These are phyloP conservation scores for Syncephalastrum racemosum DNA, from an alignment of 371 early-diverging fungal genomes.

Conservation along the genomic window DNA sequence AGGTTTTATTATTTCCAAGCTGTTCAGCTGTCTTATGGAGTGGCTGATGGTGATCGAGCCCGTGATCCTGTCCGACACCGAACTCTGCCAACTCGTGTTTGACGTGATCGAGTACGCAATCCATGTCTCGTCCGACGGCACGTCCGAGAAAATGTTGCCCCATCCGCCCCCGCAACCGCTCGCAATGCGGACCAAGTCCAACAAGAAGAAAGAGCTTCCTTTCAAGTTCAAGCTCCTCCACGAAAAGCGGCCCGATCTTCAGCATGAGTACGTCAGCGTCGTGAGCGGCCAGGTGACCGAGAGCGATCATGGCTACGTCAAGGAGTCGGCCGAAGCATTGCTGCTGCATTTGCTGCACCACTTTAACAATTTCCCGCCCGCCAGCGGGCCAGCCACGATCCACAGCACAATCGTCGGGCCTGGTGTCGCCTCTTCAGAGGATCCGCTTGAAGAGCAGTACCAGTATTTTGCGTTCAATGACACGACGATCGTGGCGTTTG, in stretches of 20 bases:
- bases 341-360: constrained; percentile 54
- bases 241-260: constrained; percentile 40
- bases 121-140: constrained; percentile 44
- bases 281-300: constrained; percentile 24
- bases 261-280: constrained; percentile 22
- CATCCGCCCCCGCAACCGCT: constrained; percentile 50
- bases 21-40: constrained; percentile 71
- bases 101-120: constrained; percentile 70
- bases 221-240: constrained; percentile 44
- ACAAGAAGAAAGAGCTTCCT: constrained; percentile 36
- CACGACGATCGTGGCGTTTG: constrained; percentile 57
- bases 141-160: constrained; percentile 53
- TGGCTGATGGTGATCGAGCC: constrained; percentile 78
- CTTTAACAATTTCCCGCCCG: constrained; percentile 56
- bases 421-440: constrained; percentile 37
- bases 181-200: constrained; percentile 10
- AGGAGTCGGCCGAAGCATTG: constrained; percentile 55
- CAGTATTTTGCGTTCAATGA: constrained; percentile 67
- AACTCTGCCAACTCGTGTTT: constrained; percentile 67
- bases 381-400: constrained; percentile 53
- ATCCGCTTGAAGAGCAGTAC: constrained; percentile 38
- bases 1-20: constrained; percentile 60
- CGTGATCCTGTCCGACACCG: constrained; percentile 59
- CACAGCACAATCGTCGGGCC: constrained; percentile 49
- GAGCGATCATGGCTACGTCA: constrained; percentile 46